Percentiles rank a stretch among this genome's conserved stretches.
Evolutionary conservation across 169 alveolate species (phyloP).

Genomic region (Plasmodium adleri): DNA sequence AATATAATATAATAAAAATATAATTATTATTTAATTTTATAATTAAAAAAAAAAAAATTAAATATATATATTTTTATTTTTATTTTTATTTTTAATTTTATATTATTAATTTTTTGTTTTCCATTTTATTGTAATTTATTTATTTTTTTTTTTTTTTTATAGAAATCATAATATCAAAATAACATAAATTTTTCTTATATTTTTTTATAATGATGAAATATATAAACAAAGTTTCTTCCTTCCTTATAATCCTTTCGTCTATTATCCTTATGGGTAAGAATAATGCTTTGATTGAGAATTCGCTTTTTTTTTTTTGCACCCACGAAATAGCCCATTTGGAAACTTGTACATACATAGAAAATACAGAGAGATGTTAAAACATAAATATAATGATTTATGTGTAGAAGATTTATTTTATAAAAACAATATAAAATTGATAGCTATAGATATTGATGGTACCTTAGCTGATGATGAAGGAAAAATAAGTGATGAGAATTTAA

Average conservation of each 20-base stretch:
- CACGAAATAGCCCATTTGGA: slow-evolving; percentile 21
- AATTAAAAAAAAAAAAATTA: too few relatives aligned
- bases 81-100: too few relatives aligned
- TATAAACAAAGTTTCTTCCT: slow-evolving; percentile 2
- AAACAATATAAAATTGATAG: slow-evolving; percentile 27
- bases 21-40: too few relatives aligned
- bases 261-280: neutral
- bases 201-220: slow-evolving; percentile 10
- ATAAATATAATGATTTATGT: slow-evolving; percentile 30
- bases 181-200: neutral
- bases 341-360: slow-evolving; percentile 22
- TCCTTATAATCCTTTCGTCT: slow-evolving; percentile 2
- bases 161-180: too few relatives aligned
- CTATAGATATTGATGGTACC: slow-evolving; percentile 63
- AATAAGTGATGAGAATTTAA: slow-evolving; percentile 37
- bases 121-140: too few relatives aligned
- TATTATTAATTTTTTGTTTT: too few relatives aligned
- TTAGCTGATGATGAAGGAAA: slow-evolving; percentile 21
- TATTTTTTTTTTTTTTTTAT: too few relatives aligned
- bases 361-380: slow-evolving; percentile 11
- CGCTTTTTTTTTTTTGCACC: slow-evolving; percentile 76
- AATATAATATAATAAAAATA: too few relatives aligned
- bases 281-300: slow-evolving; percentile 36
- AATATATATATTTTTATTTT: too few relatives aligned
- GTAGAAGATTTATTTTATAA: slow-evolving; percentile 21